Percentiles rank a stretch among this genome's conserved stretches.
phyloP scores from a whole-genome alignment of 768 basidiomycete genomes.

The Terana coerulea region DNA sequence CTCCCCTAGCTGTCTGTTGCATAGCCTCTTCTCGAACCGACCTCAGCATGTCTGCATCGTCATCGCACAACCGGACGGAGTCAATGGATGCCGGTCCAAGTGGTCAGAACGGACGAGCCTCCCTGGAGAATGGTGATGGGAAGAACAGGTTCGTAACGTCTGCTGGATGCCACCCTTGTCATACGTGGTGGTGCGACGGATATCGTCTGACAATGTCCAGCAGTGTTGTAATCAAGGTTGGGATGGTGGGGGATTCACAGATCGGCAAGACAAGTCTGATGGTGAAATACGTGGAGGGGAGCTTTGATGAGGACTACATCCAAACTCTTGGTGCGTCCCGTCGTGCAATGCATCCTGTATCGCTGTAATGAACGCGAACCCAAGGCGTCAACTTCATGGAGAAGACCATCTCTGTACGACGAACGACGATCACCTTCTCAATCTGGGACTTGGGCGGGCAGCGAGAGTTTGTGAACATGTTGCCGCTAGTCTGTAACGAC shows the following conservation, averaged over 20 bases:
- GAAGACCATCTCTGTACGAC: constrained; percentile 97
- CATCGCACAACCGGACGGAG: constrained; percentile 19
- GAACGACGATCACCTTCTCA: constrained; percentile 98
- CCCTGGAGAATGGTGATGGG: constrained; percentile 23
- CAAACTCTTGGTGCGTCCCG: constrained; percentile 85
- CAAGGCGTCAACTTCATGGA: constrained; percentile 99
- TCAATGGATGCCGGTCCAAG: constrained; percentile 24
- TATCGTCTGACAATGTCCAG: neutral
- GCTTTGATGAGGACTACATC: constrained; percentile 99
- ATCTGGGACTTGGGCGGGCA: constrained; percentile 99
- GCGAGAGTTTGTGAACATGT: constrained; percentile 98
- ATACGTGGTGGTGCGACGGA: neutral
- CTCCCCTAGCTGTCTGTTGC: neutral
- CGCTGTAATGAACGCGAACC: neutral
- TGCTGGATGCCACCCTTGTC: neutral
- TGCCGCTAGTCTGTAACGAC: constrained; percentile 97
- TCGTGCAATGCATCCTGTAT: neutral
- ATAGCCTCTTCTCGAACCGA: constrained; percentile 3
- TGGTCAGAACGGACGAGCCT: constrained; percentile 14
- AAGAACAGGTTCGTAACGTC: constrained; percentile 24
- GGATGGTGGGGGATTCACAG: constrained; percentile 99
- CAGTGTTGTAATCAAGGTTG: constrained; percentile 96
- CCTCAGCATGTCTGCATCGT: constrained; percentile 24
- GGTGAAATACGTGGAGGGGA: constrained; percentile 99
- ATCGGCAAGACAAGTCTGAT: constrained; percentile 99